Base-by-base conservation (phyloP, 306 rosid species). In the Castanopsis chinensis region DNA sequence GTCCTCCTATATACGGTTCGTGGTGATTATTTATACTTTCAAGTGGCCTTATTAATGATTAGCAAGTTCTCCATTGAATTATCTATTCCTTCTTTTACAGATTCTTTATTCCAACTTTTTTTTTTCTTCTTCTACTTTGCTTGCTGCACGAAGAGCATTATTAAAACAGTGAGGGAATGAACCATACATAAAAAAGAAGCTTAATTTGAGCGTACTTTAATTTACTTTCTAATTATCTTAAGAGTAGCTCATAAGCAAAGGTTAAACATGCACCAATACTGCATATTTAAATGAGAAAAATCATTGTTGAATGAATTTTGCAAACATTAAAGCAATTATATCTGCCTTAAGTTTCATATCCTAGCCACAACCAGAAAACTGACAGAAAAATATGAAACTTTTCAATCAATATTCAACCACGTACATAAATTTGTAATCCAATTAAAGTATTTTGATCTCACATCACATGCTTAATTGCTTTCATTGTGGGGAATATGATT, bases 91-190 rank as follows among this genome's bases (percentile, higher is more conserved):
- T 83, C 74, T 80, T 59, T 74, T 37, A 69, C 78, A 78, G 74
- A 8, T 32, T 85, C 83, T 81, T 73, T 43, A 14, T 71, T 67
- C 64, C n/a, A 54, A 76, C 75, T 58, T 79, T 72, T 51, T n/a
- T 5, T 41, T 35, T 1, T 67, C 57, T 0, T 5, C 41, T 6
- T n/a, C 8, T 74, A 74, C 72, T 75, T 71, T 85, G 49, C 78
- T 74, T 81, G 84, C 84, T 41, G 45, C 59, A 72, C 6, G 19
- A 72, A 71, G 35, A 2, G 63, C 43, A 28, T 55, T 54, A 60
- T 59, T 56, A 56, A 56, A 56, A 21, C 61, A 11, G 53, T 12
- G 53, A 49, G 17, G 0, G 53, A 49, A 13, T 11, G 17, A 49
- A 49, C 53, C 53, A 4, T 49, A 3, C 53, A 49, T 0, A 49